phyloP scores from a whole-genome alignment of 768 basidiomycete species.

The Phlebiopsis flavidoalba region DNA sequence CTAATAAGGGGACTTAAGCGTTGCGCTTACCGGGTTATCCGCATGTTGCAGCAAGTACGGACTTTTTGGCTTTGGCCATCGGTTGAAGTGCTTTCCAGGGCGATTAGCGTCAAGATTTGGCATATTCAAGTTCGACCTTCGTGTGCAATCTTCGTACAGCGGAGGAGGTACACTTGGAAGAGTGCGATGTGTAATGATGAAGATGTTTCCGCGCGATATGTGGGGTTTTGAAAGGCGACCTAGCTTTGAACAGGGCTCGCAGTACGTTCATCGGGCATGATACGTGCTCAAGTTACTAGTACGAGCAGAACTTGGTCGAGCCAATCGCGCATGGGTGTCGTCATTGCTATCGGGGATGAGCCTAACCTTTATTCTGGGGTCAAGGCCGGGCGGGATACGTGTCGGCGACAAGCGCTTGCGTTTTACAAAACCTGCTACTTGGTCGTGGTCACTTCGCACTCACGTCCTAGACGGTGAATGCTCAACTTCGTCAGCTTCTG shows the following conservation, averaged over 20 bases:
- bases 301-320: no score
- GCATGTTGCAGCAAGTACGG: constrained; percentile 24
- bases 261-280: no score
- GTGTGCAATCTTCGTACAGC: no score
- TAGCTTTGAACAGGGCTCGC: no score
- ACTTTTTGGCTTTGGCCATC: constrained; percentile 17
- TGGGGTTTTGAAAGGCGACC: no score
- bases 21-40: constrained; percentile 16
- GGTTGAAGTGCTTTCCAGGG: constrained; percentile 7
- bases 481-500: background rate
- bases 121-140: no score
- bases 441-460: no score
- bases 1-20: background rate
- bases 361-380: background rate
- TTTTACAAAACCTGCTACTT: background rate
- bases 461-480: background rate
- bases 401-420: background rate
- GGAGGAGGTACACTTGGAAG: no score
- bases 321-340: background rate
- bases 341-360: constrained; percentile 14
- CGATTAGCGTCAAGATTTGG: no score
- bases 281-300: no score
- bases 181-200: no score
- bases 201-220: no score
- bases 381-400: background rate